Percentiles rank a stretch among this genome's conserved stretches.
phyloP scores from a whole-genome alignment of 23 red algal genomes.

The Chondrus crispus region DNA sequence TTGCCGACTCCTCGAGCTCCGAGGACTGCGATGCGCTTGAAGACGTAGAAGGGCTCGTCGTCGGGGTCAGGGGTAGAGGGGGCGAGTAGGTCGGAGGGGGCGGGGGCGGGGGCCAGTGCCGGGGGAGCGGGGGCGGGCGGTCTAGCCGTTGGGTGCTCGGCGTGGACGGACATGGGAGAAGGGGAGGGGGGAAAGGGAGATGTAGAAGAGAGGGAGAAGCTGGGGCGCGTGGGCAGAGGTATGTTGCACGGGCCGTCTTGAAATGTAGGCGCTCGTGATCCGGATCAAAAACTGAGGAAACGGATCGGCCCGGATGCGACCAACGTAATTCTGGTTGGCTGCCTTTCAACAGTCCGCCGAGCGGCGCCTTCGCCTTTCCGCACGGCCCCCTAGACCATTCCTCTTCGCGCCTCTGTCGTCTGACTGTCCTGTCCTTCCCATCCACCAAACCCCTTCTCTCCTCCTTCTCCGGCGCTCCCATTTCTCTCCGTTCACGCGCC shows the following conservation, averaged over 20 bases:
- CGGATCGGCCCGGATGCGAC: no score
- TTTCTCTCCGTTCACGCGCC: background rate
- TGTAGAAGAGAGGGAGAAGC: background rate
- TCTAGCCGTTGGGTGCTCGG: background rate
- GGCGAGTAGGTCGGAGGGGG: background rate
- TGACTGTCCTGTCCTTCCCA: background rate
- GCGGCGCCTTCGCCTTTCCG: background rate
- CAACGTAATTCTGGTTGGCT: no score
- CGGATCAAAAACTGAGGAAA: no score
- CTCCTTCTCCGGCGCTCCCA: background rate
- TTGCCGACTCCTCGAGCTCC: constrained; percentile 89
- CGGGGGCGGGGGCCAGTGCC: background rate
- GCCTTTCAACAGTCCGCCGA: background rate
- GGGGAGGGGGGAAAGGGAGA: background rate
- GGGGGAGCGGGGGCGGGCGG: background rate
- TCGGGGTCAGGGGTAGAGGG: background rate
- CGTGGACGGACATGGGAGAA: background rate
- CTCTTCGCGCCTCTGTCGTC: background rate
- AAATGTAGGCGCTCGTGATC: no score
- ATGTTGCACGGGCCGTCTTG: no score
- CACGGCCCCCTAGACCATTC: background rate
- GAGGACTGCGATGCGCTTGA: constrained; percentile 74
- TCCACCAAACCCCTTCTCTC: background rate
- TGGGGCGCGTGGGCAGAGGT: background rate
- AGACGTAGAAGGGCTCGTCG: constrained; percentile 2